Conservation (phyloP, 805 yeast genomes). For the Candida sphagnicola region DNA sequence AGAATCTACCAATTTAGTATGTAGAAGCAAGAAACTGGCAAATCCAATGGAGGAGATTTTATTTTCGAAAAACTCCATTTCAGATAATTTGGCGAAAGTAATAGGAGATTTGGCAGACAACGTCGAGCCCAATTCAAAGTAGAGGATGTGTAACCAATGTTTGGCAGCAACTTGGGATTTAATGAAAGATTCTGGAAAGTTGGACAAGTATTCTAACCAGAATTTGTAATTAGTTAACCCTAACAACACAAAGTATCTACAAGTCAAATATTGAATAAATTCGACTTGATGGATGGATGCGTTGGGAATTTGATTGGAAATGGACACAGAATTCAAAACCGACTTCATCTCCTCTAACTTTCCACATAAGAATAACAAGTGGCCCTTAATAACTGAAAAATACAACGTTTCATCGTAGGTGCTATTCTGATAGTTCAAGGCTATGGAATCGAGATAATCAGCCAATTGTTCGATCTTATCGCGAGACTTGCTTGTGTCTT, state of each 20-base stretch:
- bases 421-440: slow-evolving; percentile 20
- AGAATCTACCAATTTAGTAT: slow-evolving; percentile 11
- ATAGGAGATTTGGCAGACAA: slow-evolving; percentile 12
- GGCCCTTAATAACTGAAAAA: slow-evolving; percentile 28
- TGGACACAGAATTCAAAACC: slow-evolving; percentile 12
- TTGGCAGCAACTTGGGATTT: slow-evolving; percentile 32
- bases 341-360: slow-evolving; percentile 18
- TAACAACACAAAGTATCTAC: slow-evolving; percentile 29
- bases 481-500: slow-evolving; percentile 8
- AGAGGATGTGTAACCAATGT: slow-evolving; percentile 30
- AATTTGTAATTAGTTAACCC: slow-evolving; percentile 21
- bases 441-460: slow-evolving; percentile 21
- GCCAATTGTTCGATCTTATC: slow-evolving; percentile 24
- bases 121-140: slow-evolving; percentile 13
- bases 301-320: slow-evolving; percentile 6
- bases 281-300: slow-evolving; percentile 12
- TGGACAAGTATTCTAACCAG: slow-evolving; percentile 27
- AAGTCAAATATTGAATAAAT: slow-evolving; percentile 27
- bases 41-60: slow-evolving; percentile 20
- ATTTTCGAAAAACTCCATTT: slow-evolving; percentile 22
- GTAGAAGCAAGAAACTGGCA: slow-evolving; percentile 23
- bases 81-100: slow-evolving; percentile 14
- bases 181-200: slow-evolving; percentile 17
- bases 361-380: slow-evolving; percentile 27
- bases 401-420: slow-evolving; percentile 29